Evolutionary conservation across 495 filamentous ascomycete genomes (phyloP), one percentile per base, ranked within the genome.

Genomic region (Penicillium odoratum): DNA sequence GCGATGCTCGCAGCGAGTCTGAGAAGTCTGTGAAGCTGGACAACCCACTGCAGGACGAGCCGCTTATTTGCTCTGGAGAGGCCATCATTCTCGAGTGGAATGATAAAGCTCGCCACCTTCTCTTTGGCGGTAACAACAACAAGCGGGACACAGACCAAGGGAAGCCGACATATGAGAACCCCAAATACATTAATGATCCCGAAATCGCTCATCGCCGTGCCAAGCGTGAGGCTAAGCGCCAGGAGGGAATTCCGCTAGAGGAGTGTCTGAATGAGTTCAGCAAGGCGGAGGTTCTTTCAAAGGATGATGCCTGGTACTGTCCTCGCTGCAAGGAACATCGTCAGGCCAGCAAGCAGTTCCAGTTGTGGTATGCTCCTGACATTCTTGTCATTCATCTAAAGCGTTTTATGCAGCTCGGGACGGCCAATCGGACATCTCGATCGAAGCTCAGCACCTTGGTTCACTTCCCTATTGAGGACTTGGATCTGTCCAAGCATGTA

Each of bases 301-400:
- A 95, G 68, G 89, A 92, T 61, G 93, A 98, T 66, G 92, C 90
- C 30, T 98, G 94, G 94, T 97, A 91, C 65, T 98, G 94, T 61
- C 92, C 91, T 55, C 84, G 91, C 45, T 98, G 94, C 81, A 97
- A 98, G 67, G 90, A 95, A 60, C 88, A 95, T 64, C 86, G 89
- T 9, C 85, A 90, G 26, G 94, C 95, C 18, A 92, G 84, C 75
- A 98, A 98, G 81, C 95, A 93, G 64, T 92, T 98, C 31, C 91
- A 98, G 68, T 81, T 98, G 4, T 98, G 94, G 94, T 96, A 91
- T 69, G 86, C 88, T 3, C 94, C 94, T 8, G 94, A 98, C 69
- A 93, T 98, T 52, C 80, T 98, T 13, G 87, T 98, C 51, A 85
- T 98, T 54, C 94, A 99, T 66, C 81, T 98, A 5, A 98, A 98